Evolutionary conservation across 345 rosid genomes (phyloP), one percentile per base, ranked within the genome.

Genomic region (Microthlaspi erraticum): DNA sequence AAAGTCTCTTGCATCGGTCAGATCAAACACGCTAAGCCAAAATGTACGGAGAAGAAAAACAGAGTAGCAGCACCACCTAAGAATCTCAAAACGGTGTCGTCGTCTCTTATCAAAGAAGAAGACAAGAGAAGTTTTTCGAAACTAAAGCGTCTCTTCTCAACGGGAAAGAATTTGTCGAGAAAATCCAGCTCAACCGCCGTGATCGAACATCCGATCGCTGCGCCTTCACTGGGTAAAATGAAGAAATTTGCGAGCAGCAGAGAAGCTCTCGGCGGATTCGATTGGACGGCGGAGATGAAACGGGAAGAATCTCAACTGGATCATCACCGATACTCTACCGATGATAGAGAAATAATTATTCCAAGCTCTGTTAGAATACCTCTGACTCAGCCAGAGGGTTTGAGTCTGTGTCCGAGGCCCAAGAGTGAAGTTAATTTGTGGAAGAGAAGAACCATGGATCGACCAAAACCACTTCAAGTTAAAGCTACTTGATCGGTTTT

Each of bases 1-100:
- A 93, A 93, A 76, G 80, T 93, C 48, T 93, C 98, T 0, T 93
- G 98, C 78, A 90, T 93, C 79, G 98, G 98, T 60, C 92, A 90
- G 70, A 83, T 93, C 88, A 90, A 92, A 81, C 74, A 36, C 64
- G 50, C 58, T 5, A 75, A 69, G 41, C 42, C 70, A 12, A 68
- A 53, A 46, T 61, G 32, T 29, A 70, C 70, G 12, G 87, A 63
- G 58, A 70, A 49, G 36, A 64, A 23, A 31, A 75, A 37, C 32
- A 72, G 41, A 20, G 39, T 46, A 36, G 26, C 55, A 44, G 39
- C 53, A 36, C 17, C 55, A 50, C 33, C 70, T n/a, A 64, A 68
- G 38, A 75, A 67, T 8, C 53, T 38, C 14, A 54, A 26, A 44
- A 36, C 17, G 41, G 13, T 48, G 23, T 34, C 75, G 13, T 61